Conservation (phyloP, 108 stramenopile species). For the Conticribra weissflogii region DNA sequence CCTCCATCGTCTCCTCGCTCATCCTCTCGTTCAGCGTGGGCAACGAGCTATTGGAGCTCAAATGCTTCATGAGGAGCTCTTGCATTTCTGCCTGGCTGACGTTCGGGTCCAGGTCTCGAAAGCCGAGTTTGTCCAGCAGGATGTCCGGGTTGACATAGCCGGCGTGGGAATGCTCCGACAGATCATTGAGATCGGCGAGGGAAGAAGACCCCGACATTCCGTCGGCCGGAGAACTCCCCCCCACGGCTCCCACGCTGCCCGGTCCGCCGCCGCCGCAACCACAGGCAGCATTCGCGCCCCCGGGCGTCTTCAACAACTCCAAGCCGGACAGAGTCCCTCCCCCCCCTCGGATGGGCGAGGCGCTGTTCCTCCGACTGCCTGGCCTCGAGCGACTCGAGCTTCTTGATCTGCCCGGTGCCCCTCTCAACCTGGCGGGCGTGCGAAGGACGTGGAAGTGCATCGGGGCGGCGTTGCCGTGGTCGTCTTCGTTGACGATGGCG, state of each 20-base stretch:
- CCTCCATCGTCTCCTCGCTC: slow-evolving; percentile 75
- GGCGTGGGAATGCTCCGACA: slow-evolving; percentile 3
- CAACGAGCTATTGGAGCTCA: slow-evolving; percentile 17
- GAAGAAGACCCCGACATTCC: too few species aligned
- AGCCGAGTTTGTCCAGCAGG: slow-evolving; percentile 38
- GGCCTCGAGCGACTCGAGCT: too few species aligned
- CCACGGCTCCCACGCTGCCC: too few species aligned
- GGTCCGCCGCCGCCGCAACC: too few species aligned
- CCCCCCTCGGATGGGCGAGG: not conserved
- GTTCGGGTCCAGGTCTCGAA: slow-evolving; percentile 37
- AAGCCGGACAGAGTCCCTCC: not conserved
- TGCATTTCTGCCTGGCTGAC: slow-evolving; percentile 29
- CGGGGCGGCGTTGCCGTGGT: slow-evolving; percentile 21
- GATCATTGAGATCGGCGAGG: not conserved
- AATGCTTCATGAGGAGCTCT: slow-evolving; percentile 24
- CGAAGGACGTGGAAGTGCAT: slow-evolving; percentile 31
- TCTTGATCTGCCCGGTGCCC: not conserved
- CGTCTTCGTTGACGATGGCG: not conserved
- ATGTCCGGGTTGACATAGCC: slow-evolving; percentile 43
- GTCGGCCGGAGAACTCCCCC: too few species aligned
- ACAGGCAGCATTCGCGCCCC: too few species aligned
- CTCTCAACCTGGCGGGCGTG: slow-evolving; percentile 26
- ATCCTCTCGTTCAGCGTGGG: slow-evolving; percentile 69
- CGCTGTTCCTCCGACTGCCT: slow-evolving; percentile 17
- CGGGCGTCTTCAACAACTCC: not conserved